Base-by-base conservation (phyloP, 495 filamentous ascomycete species). In the Echria macrotheca region DNA sequence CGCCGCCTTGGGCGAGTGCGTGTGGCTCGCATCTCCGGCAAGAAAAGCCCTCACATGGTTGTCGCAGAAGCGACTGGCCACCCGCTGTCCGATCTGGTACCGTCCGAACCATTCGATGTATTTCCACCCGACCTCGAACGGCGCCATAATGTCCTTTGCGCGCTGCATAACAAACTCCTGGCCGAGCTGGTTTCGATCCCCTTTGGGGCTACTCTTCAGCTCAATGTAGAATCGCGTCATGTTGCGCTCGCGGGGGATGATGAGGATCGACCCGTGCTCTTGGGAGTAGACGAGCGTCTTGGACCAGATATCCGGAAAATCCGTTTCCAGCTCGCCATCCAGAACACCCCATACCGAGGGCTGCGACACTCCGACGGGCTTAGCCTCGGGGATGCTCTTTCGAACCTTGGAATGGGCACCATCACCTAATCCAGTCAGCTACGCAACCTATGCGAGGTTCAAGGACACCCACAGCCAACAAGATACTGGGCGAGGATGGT, bases 11-110 rank as follows among this genome's bases (percentile, higher is more conserved):
- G 85, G 83, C 9, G 78, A 82, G 61, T 88, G 85, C 0, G 85
- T 88, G 63, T 89, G 85, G 28, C 78, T 78, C 9, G 85, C 85
- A 55, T 89, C 85, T 32, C 85, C 85, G 12, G 82, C 77, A n/a
- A 89, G 70, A 60, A 87, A 87, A 4, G 85, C 74, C 4, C 83
- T 65, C 23, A 61, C 44, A 42, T 75, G 65, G 35, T 70, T 67
- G 44, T 80, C 75, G 31, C 69, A 69, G 61, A 86, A 85, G 12
- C 77, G 67, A 14, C 69, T 75, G 10, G 77, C 75, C 12, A 88
- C 75, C 1, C 84, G 77, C 61, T 85, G 85, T 26, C 81, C 81
- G 55, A 87, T 75, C 60, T 80, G 74, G 55, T 82, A 81, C 21
- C 74, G 70, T 25, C 77, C 75, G 50, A 80, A 81, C 78, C 78